Evolutionary conservation across 2,329 filamentous ascomycete genomes (phyloP), one percentile per base, ranked within the genome.

Genomic region (Karstenula rhodostoma): DNA sequence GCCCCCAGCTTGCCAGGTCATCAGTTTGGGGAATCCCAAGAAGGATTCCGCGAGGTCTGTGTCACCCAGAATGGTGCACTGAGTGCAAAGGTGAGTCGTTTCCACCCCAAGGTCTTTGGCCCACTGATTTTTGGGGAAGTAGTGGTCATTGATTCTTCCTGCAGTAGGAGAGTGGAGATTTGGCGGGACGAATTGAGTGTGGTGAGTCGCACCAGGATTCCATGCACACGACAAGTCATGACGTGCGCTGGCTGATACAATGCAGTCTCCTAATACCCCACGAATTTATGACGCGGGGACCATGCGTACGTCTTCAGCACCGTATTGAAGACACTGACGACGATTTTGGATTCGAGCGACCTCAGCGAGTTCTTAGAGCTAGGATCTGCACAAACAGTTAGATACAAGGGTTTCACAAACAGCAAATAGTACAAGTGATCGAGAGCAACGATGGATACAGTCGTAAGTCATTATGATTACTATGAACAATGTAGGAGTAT

Each of bases 281-380:
- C n/a, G n/a, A n/a, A n/a, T n/a, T n/a, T n/a, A n/a, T n/a, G n/a
- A n/a, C n/a, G n/a, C n/a, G n/a, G n/a, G n/a, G n/a, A n/a, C n/a
- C n/a, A n/a, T n/a, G n/a, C n/a, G n/a, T n/a, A n/a, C n/a, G n/a
- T n/a, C n/a, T n/a, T n/a, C n/a, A n/a, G n/a, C n/a, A n/a, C 29
- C 2, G 79, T 76, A 59, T 82, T 80, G 12, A 82, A 79, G 13
- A 76, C 68, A 2, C 80, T 80, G 29, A 83, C 81, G 3, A 73
- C 73, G 3, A 76, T 81, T 32, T 71, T 73, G 9, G 79, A 79
- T 0, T 75, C 79, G 6, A 83, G 67, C 12, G 73, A 70, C 80
- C 80, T 81, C 0, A 83, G 69, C n/a, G 0, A 66, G 71, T 32
- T 9, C 29, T 32, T 5, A 10, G 12, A 9, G 29, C 8, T 32